A percentile compares a stretch with the other conserved stretches of the same genome.
phyloP scores from a whole-genome alignment of 495 filamentous ascomycete genomes.

The Talaromyces thailandensis region DNA sequence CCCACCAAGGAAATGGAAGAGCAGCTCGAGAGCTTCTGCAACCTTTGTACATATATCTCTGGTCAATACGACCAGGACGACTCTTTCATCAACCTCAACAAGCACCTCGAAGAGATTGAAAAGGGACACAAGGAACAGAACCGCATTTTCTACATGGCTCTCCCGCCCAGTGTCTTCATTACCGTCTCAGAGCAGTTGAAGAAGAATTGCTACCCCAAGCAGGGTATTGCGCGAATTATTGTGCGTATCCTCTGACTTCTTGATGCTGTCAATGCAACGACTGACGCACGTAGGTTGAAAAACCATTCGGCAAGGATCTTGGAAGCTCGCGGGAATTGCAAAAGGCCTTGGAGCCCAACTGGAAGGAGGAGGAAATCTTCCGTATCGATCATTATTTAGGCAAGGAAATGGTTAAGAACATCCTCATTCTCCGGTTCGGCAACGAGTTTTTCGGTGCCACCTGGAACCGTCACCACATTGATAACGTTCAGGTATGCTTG shows the following conservation, averaged over 20 bases:
- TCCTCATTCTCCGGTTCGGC: slow-evolving; percentile 94
- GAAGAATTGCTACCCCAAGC: slow-evolving; percentile 87
- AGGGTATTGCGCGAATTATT: slow-evolving; percentile 86
- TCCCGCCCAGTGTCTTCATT: slow-evolving; percentile 96
- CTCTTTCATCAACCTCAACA: slow-evolving; percentile 78
- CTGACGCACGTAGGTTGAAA: slow-evolving; percentile 66
- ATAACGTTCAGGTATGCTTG: slow-evolving; percentile 64
- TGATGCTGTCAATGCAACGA: background rate
- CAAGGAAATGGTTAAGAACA: slow-evolving; percentile 99
- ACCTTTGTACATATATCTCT: slow-evolving; percentile 82
- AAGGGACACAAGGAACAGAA: slow-evolving; percentile 73
- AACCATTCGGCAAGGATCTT: slow-evolving; percentile 97
- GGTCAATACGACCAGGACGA: slow-evolving; percentile 98
- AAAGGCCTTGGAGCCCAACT: slow-evolving; percentile 91
- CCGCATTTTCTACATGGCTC: slow-evolving; percentile 97
- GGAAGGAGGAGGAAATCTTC: slow-evolving; percentile 99
- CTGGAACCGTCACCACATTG: slow-evolving; percentile 99
- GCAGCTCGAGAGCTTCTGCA: slow-evolving; percentile 82
- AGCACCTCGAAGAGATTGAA: slow-evolving; percentile 86
- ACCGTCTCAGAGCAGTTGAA: slow-evolving; percentile 95
- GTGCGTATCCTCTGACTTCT: slow-evolving; percentile 37
- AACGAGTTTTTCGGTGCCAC: slow-evolving; percentile 99
- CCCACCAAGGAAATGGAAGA: slow-evolving; percentile 97
- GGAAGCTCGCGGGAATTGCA: slow-evolving; percentile 89
- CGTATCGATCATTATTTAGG: slow-evolving; percentile 99